Percentiles rank a stretch among this genome's conserved stretches.
phyloP scores from a whole-genome alignment of 257 asterid species.

The Nicotiana undulata region DNA sequence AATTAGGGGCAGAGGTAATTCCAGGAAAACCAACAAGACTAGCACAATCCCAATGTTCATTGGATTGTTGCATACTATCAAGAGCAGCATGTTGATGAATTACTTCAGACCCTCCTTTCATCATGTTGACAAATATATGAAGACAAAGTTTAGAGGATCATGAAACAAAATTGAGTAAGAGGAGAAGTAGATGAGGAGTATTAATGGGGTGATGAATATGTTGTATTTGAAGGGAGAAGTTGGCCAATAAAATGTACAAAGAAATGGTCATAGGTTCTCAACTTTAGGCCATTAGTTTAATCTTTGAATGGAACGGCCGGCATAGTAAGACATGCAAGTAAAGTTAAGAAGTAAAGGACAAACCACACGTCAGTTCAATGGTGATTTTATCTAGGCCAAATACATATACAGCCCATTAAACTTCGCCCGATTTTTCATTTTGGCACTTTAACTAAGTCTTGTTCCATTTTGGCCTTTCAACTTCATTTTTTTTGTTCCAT shows the following conservation, averaged over 20 bases:
- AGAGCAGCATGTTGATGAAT: constrained; percentile 8
- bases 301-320: constrained; percentile 47
- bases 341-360: constrained; percentile 31
- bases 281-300: constrained; percentile 5
- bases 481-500: too few species aligned
- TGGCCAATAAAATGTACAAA: constrained; percentile 6
- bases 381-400: constrained; percentile 36
- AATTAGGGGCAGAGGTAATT: not conserved
- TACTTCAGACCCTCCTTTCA: constrained; percentile 23
- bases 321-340: constrained; percentile 49
- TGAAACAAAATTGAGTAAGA: not conserved
- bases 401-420: too few species aligned
- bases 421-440: too few species aligned
- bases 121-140: constrained; percentile 1
- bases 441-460: too few species aligned
- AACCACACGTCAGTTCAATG: constrained; percentile 39
- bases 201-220: not conserved
- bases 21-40: constrained; percentile 6
- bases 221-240: constrained; percentile 14
- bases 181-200: not conserved
- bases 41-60: constrained; percentile 24
- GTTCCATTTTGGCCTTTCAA: too few species aligned
- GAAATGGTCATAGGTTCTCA: constrained; percentile 14
- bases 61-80: constrained; percentile 34
- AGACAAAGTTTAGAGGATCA: not conserved